phyloP scores from a whole-genome alignment of 2,329 filamentous ascomycete genomes.

The Fusarium hostae region DNA sequence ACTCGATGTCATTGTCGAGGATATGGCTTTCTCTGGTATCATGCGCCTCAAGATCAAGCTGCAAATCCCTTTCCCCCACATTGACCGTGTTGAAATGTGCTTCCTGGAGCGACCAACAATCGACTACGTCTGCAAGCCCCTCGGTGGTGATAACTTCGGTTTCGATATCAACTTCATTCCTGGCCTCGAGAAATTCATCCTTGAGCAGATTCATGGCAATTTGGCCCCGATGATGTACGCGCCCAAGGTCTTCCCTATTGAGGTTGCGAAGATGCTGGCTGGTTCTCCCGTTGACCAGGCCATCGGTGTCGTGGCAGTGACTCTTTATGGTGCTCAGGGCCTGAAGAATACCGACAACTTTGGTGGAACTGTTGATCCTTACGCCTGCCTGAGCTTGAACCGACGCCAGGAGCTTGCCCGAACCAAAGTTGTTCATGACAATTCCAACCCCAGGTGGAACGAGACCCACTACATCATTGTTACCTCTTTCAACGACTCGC shows the following conservation, averaged over 20 bases:
- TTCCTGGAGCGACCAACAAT: constrained; percentile 90
- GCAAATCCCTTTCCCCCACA: constrained; percentile 93
- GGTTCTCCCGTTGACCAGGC: constrained; percentile 95
- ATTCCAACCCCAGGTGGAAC: constrained; percentile 89
- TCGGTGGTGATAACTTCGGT: constrained; percentile 93
- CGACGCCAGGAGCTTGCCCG: constrained; percentile 82
- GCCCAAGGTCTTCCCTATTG: constrained; percentile 97
- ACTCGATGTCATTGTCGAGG: constrained; percentile 95
- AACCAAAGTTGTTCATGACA: constrained; percentile 89
- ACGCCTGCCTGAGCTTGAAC: constrained; percentile 86
- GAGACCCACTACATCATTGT: constrained; percentile 97
- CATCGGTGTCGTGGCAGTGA: constrained; percentile 91
- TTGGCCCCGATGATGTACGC: constrained; percentile 97
- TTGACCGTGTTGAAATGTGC: constrained; percentile 94
- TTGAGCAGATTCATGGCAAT: constrained; percentile 95
- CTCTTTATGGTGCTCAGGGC: constrained; percentile 88
- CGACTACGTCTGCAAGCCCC: constrained; percentile 97
- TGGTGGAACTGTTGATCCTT: constrained; percentile 90
- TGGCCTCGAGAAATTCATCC: constrained; percentile 91
- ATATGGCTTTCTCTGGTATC: constrained; percentile 94
- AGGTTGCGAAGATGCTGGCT: constrained; percentile 97
- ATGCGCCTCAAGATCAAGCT: constrained; percentile 99
- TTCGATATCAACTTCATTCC: constrained; percentile 99
- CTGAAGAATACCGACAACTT: constrained; percentile 97
- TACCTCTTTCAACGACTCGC: constrained; percentile 86